Base-by-base conservation (phyloP, 176 grass and related monocot genomes). In the Luzula sylvatica region DNA sequence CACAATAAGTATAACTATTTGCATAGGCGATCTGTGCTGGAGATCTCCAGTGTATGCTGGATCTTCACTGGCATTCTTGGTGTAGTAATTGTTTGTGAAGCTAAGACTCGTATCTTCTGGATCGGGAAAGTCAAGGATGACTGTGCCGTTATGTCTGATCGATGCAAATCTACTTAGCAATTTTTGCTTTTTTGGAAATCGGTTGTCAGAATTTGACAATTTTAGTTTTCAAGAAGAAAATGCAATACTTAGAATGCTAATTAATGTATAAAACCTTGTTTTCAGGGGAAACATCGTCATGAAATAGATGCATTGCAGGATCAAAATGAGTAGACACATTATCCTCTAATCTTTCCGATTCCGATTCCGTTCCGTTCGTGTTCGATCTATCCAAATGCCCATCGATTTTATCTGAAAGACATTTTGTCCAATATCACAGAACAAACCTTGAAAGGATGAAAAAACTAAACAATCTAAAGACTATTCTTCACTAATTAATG, bases 1-100 rank as follows among this genome's bases (percentile, higher is more conserved):
- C 39, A 98, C 92, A 66, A 98, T 90, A 82, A 98, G 84, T 46
- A 98, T 86, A 55, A 71, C 85, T 74, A 98, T 90, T 46, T 98
- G 68, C 75, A 98, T 89, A 30, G 85, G 92, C 41, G 81, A 74
- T 52, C 21, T 82, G 42, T 82, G 58, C 5, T 72, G 78, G 61
- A 86, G 77, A 61, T 90, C 85, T 47, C 62, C 48, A 59, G 57
- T 79, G 65, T 88, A 77, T 50, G 71, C 29, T 43, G 44, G 45
- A 46, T 83, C 92, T 21, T 82, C 77, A 67, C 65, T 45, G 15
- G 59, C 26, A 1, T 35, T 35, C 30, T 35, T 35, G 51, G 79
- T 72, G 2, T 3, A n/a, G 62, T 68, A 79, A 62, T n/a, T 65
- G 76, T 90, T 77, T 26, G 71, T 74, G 69, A 58, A 26, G 65